These are phyloP conservation scores for Starmera caribaea DNA, from an alignment of 805 yeast species.

Conservation along the genomic window DNA sequence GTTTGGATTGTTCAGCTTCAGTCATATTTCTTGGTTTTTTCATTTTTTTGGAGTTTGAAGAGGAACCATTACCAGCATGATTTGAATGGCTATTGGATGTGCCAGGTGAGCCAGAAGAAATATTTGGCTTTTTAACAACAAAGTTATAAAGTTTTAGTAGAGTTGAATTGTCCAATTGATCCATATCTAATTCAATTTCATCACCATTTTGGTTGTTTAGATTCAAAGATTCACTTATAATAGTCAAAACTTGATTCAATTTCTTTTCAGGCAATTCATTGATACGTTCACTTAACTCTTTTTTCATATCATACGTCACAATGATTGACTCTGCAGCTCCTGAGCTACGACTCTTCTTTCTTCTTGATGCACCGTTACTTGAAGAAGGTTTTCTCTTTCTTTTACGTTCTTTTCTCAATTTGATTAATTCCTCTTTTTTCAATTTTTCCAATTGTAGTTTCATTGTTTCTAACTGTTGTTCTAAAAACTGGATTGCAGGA, in stretches of 20 bases:
- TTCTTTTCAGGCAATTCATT: slow-evolving; percentile 69
- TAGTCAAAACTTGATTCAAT: slow-evolving; percentile 72
- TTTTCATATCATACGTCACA: slow-evolving; percentile 94
- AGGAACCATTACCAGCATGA: slow-evolving; percentile 2
- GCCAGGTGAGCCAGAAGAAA: slow-evolving; percentile 1
- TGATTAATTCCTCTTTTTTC: slow-evolving; percentile 68
- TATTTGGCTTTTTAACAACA: slow-evolving; percentile 43
- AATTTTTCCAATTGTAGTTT: slow-evolving; percentile 73
- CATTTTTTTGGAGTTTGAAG: slow-evolving; percentile 17
- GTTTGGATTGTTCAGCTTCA: slow-evolving; percentile 57
- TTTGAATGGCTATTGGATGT: slow-evolving; percentile 5
- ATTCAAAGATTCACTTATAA: slow-evolving; percentile 72
- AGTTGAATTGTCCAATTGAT: slow-evolving; percentile 77
- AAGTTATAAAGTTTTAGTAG: slow-evolving; percentile 76
- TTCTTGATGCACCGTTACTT: slow-evolving; percentile 12
- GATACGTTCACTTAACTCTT: slow-evolving; percentile 81
- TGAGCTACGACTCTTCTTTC: slow-evolving; percentile 20
- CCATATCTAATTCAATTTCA: slow-evolving; percentile 95
- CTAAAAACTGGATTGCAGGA: slow-evolving; percentile 85
- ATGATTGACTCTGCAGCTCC: slow-evolving; percentile 18
- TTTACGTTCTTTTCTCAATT: slow-evolving; percentile 53
- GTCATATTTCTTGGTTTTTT: slow-evolving; percentile 48
- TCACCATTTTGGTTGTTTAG: slow-evolving; percentile 55
- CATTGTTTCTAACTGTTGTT: slow-evolving; percentile 80
- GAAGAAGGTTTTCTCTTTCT: slow-evolving; percentile 24